Conservation (phyloP, 495 filamentous ascomycete genomes). For the Penicillium macrosclerotiorum region DNA sequence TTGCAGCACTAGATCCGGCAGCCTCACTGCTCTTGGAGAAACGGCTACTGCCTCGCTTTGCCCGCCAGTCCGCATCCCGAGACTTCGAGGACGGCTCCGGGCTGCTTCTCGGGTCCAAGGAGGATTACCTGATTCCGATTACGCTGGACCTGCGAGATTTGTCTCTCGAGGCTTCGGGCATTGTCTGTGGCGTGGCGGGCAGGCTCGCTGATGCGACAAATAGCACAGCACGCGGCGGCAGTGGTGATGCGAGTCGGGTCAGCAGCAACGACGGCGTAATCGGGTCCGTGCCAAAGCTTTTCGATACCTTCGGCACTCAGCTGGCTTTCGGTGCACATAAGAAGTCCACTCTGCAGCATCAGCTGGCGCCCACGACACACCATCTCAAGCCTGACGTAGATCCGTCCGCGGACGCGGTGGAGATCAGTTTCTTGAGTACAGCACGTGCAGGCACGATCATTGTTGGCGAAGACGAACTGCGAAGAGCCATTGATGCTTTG, state of each 20-base stretch:
- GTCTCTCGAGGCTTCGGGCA: slow-evolving; percentile 86
- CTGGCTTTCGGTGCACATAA: slow-evolving; percentile 10
- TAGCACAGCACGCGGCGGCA: slow-evolving; percentile 6
- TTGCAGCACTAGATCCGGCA: slow-evolving; percentile 81
- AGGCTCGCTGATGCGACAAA: slow-evolving; percentile 60
- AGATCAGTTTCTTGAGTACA: slow-evolving; percentile 88
- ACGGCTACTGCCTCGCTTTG: slow-evolving; percentile 57
- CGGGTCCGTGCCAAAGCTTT: slow-evolving; percentile 17
- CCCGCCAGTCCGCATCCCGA: slow-evolving; percentile 47
- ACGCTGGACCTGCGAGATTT: slow-evolving; percentile 80
- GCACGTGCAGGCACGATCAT: slow-evolving; percentile 89
- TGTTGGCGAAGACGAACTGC: slow-evolving; percentile 68
- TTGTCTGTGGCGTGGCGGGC: slow-evolving; percentile 88
- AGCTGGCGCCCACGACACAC: slow-evolving; percentile 23
- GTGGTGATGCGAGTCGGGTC: slow-evolving; percentile 10
- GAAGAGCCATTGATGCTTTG: slow-evolving; percentile 68
- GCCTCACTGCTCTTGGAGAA: slow-evolving; percentile 76
- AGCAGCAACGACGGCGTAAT: slow-evolving; percentile 12
- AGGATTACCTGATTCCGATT: slow-evolving; percentile 81
- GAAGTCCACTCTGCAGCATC: slow-evolving; percentile 9
- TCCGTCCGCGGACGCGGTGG: slow-evolving; percentile 56
- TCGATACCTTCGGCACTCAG: slow-evolving; percentile 17
- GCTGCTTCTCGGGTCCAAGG: slow-evolving; percentile 73
- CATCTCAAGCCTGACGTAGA: slow-evolving; percentile 42
- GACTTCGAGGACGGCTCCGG: slow-evolving; percentile 37